Evolutionary conservation across 2,329 filamentous ascomycete species (phyloP).

Genomic region (Fusarium sp.): DNA sequence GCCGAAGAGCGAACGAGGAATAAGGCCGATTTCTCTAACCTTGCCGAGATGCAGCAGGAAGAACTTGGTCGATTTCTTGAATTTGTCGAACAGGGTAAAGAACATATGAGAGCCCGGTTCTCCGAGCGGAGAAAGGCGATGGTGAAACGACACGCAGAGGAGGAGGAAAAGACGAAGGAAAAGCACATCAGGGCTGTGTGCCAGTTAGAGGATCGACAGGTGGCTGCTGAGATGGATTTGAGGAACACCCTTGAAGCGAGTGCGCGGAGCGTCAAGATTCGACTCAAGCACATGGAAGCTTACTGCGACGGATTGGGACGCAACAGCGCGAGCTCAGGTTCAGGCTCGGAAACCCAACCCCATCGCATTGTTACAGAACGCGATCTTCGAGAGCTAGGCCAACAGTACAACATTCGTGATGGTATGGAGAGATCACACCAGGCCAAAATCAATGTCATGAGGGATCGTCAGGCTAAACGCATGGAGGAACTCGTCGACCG

Average conservation of each 20-base stretch:
- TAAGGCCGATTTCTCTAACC: conserved; percentile 56
- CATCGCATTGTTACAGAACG: conserved; percentile 67
- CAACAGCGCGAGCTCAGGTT: conserved; percentile 46
- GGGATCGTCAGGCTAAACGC: conserved; percentile 71
- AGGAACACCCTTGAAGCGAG: conserved; percentile 64
- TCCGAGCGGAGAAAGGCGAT: conserved; percentile 59
- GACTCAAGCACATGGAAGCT: conserved; percentile 74
- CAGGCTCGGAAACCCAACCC: conserved; percentile 50
- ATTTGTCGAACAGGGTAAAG: conserved; percentile 61
- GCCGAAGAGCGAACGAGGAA: conserved; percentile 59
- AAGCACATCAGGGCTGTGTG: conserved; percentile 63
- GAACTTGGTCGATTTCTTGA: conserved; percentile 64
- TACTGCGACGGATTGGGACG: conserved; percentile 68
- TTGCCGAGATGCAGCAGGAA: conserved; percentile 58
- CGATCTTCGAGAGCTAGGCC: conserved; percentile 67
- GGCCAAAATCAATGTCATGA: conserved; percentile 71
- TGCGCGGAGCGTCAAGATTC: conserved; percentile 66
- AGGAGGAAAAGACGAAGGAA: conserved; percentile 64
- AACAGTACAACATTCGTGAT: conserved; percentile 70
- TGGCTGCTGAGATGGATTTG: conserved; percentile 71
- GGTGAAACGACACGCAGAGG: conserved; percentile 59
- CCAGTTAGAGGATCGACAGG: conserved; percentile 70
- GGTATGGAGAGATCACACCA: conserved; percentile 69
- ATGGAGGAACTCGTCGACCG: conserved; percentile 68
- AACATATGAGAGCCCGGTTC: conserved; percentile 63